Evolutionary conservation across 176 grass and related monocot species (phyloP).

Genomic region (Elymus sibiricus): DNA sequence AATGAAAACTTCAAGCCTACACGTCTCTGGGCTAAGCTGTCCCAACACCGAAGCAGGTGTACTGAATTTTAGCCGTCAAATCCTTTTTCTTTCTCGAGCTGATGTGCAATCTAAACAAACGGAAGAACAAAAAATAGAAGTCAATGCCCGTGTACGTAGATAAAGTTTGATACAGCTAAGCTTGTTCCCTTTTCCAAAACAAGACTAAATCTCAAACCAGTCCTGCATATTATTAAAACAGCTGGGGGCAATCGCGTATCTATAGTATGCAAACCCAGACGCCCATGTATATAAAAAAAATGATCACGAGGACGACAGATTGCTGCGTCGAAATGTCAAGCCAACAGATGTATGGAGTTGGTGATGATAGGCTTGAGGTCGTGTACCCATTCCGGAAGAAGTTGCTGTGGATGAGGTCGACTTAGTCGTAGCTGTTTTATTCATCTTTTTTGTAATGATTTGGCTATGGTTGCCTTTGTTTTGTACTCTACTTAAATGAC

Average conservation of each 20-base stretch:
- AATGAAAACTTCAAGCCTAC: background rate
- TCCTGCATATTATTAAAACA: background rate
- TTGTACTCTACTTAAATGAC: too few species aligned
- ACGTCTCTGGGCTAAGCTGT: constrained; percentile 4
- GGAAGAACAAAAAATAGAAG: background rate
- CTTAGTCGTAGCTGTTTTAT: too few species aligned
- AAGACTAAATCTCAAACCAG: background rate
- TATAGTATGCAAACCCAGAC: background rate
- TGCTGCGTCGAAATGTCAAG: background rate
- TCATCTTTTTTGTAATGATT: too few species aligned
- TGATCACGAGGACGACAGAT: background rate
- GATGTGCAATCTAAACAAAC: background rate
- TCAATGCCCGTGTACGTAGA: background rate
- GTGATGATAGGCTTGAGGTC: too few species aligned
- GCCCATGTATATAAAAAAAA: background rate
- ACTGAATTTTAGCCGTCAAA: background rate
- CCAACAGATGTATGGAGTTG: background rate
- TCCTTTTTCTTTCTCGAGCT: too few species aligned
- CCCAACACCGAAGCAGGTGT: background rate
- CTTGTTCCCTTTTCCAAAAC: background rate
- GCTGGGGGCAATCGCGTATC: too few species aligned
- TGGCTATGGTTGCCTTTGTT: too few species aligned
- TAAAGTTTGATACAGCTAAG: background rate
- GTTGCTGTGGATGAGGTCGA: too few species aligned
- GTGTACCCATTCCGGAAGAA: too few species aligned